Conservation (phyloP, 208 protist species). For the Blastocrithidia nonstop region DNA sequence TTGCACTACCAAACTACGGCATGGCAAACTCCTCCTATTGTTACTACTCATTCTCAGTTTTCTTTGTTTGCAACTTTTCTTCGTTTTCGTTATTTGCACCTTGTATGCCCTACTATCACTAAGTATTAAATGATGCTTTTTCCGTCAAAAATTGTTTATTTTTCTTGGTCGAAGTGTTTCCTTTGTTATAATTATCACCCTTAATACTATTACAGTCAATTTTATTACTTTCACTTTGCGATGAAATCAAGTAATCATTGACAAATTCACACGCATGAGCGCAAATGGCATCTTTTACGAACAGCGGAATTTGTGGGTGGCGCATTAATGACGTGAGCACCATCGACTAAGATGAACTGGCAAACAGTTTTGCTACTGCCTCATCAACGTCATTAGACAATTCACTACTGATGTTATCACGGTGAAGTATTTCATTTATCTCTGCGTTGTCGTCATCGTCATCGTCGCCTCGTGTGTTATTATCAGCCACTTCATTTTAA, state of each 20-base stretch:
- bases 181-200: not conserved
- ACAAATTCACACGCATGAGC: slow-evolving; percentile 56
- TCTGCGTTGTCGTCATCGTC: slow-evolving; percentile 9
- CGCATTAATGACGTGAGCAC: slow-evolving; percentile 48
- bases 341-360: slow-evolving; percentile 30
- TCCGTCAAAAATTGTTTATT: not conserved
- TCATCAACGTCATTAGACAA: slow-evolving; percentile 18
- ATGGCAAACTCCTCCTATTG: slow-evolving; percentile 17
- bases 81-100: not conserved
- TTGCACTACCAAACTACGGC: slow-evolving; percentile 46
- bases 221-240: not conserved
- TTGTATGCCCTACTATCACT: no score
- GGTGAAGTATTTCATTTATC: slow-evolving; percentile 3
- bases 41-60: not conserved
- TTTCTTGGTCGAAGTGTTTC: not conserved
- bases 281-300: slow-evolving; percentile 62
- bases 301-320: slow-evolving; percentile 26
- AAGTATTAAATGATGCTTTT: not conserved
- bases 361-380: slow-evolving; percentile 22
- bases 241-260: slow-evolving; percentile 32
- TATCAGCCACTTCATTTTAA: not conserved
- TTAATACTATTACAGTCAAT: not conserved
- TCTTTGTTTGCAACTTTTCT: not conserved
- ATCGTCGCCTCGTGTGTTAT: not conserved
- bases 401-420: no score